Percentiles rank a stretch among this genome's conserved stretches.
Conservation (phyloP, 2,329 filamentous ascomycete species). For the Aspergillus nomiae region DNA sequence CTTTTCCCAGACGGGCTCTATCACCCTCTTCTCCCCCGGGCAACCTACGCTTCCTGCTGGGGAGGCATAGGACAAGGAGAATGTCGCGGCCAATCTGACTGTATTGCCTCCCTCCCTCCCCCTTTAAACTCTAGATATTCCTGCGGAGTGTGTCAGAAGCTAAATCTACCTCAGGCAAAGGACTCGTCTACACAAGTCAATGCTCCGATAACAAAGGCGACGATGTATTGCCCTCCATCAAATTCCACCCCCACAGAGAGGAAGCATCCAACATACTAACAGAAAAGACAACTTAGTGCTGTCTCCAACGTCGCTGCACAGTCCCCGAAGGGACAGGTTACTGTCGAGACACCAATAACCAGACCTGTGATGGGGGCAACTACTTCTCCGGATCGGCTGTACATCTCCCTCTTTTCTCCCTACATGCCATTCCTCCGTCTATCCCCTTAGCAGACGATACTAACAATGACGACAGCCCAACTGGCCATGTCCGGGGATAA, state of each 20-base stretch:
- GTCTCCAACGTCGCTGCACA: conserved; percentile 8
- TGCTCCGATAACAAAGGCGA: conserved; percentile 5
- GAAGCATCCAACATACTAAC: background rate
- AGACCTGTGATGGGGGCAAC: conserved; percentile 12
- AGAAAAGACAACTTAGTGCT: conserved; percentile 8
- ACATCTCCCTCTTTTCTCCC: background rate
- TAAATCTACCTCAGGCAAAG: conserved; percentile 4
- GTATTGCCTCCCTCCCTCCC: background rate
- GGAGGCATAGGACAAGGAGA: conserved; percentile 7
- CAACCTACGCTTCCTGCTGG: background rate
- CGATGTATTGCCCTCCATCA: background rate
- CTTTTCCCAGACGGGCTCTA: background rate
- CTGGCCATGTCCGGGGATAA: conserved; percentile 12
- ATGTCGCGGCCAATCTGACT: conserved; percentile 1
- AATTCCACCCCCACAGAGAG: background rate
- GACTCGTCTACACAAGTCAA: conserved; percentile 12
- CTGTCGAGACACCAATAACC: conserved; percentile 13
- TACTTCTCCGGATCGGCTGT: conserved; percentile 11
- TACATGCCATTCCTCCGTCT: background rate
- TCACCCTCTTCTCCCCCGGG: background rate
- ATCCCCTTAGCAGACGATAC: background rate
- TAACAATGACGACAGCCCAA: background rate
- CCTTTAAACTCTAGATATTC: background rate
- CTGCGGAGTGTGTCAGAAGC: background rate
- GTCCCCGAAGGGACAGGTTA: conserved; percentile 7